Percentiles rank a stretch among this genome's conserved stretches.
phyloP scores from a whole-genome alignment of 345 rosid species.

The Dimocarpus longan region DNA sequence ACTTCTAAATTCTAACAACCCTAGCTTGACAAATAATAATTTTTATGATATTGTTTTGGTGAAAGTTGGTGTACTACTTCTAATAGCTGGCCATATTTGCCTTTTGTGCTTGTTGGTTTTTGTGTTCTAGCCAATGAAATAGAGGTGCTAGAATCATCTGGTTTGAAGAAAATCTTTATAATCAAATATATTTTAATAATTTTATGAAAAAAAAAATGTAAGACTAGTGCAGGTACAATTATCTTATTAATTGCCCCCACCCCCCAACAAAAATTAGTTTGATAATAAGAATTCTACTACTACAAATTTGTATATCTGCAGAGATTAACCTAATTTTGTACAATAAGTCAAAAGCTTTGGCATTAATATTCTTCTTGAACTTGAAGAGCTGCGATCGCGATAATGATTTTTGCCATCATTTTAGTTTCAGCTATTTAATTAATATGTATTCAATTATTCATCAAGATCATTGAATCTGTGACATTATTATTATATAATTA shows the following conservation, averaged over 20 bases:
- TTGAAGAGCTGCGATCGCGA: not conserved
- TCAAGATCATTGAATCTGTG: not conserved
- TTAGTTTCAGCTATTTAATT: not conserved
- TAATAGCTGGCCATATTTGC: slow-evolving; percentile 13
- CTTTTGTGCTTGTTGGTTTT: slow-evolving; percentile 6
- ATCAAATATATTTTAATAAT: not conserved
- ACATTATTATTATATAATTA: too few species aligned
- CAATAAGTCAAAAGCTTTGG: not conserved
- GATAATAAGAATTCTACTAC: not conserved
- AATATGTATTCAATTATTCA: not conserved
- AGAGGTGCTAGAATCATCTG: not conserved
- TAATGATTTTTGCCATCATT: not conserved
- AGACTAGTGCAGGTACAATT: not conserved
- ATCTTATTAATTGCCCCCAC: not conserved
- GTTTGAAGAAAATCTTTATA: not conserved
- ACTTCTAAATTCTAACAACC: not conserved
- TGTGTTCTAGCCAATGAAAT: slow-evolving; percentile 1
- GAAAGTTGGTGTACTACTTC: slow-evolving; percentile 9
- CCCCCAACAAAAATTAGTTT: not conserved
- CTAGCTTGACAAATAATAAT: not conserved
- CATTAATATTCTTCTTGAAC: not conserved
- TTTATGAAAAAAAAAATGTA: not conserved
- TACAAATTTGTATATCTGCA: not conserved
- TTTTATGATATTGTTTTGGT: not conserved
- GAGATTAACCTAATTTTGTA: not conserved